A percentile compares a stretch with the other conserved stretches of the same genome.
phyloP scores from a whole-genome alignment of 1,284 basidiomycete species.

The Erythrobasidium hasegawianum region DNA sequence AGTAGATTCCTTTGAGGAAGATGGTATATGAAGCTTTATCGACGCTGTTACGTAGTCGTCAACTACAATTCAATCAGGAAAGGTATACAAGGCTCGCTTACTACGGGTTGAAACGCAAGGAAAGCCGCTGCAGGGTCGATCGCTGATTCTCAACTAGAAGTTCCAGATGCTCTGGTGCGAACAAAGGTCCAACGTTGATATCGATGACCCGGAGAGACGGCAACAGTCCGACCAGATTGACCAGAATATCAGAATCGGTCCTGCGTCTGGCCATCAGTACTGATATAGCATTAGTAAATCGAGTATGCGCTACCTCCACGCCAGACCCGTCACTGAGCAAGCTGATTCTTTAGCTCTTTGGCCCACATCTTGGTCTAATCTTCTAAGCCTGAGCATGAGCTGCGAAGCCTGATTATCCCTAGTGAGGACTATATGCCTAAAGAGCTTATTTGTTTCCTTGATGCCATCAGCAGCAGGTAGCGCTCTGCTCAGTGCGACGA shows the following conservation, averaged over 20 bases:
- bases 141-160: slow-evolving; percentile 38
- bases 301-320: slow-evolving; percentile 35
- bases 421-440: slow-evolving; percentile 36
- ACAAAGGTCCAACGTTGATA: slow-evolving; percentile 41
- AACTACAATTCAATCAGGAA: not conserved
- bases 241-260: slow-evolving; percentile 42
- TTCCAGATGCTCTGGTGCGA: slow-evolving; percentile 40
- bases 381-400: slow-evolving; percentile 22
- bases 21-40: slow-evolving; percentile 40
- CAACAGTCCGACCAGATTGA: slow-evolving; percentile 39
- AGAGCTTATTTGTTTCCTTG: slow-evolving; percentile 16
- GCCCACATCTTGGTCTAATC: slow-evolving; percentile 1
- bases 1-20: slow-evolving; percentile 41
- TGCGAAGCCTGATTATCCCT: slow-evolving; percentile 38
- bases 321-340: slow-evolving; percentile 15
- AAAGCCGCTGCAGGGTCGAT: slow-evolving; percentile 34
- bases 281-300: not conserved
- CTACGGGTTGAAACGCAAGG: slow-evolving; percentile 45
- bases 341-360: not conserved
- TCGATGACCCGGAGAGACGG: slow-evolving; percentile 25
- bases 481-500: slow-evolving; percentile 37
- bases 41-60: slow-evolving; percentile 9
- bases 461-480: slow-evolving; percentile 27
- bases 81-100: not conserved
- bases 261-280: slow-evolving; percentile 20